Conservation (phyloP, 2,329 filamentous ascomycete genomes). For the Chaetomiaceae sp. region DNA sequence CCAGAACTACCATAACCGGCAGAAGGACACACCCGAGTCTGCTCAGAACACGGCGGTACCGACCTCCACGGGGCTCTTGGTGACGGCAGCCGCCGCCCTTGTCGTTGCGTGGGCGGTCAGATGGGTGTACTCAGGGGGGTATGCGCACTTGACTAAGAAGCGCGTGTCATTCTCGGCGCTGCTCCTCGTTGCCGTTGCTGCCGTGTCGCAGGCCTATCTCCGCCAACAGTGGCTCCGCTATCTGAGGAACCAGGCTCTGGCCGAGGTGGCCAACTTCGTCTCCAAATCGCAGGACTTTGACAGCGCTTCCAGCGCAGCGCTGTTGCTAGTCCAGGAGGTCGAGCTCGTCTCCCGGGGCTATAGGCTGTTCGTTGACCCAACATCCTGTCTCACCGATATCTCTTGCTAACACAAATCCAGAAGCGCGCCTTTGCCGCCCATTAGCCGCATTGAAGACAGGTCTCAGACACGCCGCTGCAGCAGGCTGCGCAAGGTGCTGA, state of each 20-base stretch:
- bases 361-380: conserved; percentile 56
- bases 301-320: conserved; percentile 65
- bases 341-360: conserved; percentile 90
- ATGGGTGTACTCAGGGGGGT: conserved; percentile 56
- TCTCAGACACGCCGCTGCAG: conserved; percentile 74
- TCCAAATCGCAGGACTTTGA: conserved; percentile 76
- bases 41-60: conserved; percentile 27
- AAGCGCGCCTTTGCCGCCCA: conserved; percentile 84
- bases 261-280: conserved; percentile 64
- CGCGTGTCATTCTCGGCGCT: conserved; percentile 44
- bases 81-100: conserved; percentile 61
- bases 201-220: conserved; percentile 65
- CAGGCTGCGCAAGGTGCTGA: conserved; percentile 71
- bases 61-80: conserved; percentile 40
- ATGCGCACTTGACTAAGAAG: conserved; percentile 51
- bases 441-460: conserved; percentile 82
- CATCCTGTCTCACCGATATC: background rate
- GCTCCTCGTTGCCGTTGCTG: conserved; percentile 49
- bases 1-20: conserved; percentile 28
- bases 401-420: conserved; percentile 39
- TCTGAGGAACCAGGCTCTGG: conserved; percentile 67
- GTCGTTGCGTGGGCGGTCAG: conserved; percentile 67
- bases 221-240: conserved; percentile 78
- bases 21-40: conserved; percentile 18
- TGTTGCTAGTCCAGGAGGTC: conserved; percentile 88